Evolutionary conservation across 495 filamentous ascomycete genomes (phyloP), one percentile per base, ranked within the genome.

Genomic region (Tuber magnatum): DNA sequence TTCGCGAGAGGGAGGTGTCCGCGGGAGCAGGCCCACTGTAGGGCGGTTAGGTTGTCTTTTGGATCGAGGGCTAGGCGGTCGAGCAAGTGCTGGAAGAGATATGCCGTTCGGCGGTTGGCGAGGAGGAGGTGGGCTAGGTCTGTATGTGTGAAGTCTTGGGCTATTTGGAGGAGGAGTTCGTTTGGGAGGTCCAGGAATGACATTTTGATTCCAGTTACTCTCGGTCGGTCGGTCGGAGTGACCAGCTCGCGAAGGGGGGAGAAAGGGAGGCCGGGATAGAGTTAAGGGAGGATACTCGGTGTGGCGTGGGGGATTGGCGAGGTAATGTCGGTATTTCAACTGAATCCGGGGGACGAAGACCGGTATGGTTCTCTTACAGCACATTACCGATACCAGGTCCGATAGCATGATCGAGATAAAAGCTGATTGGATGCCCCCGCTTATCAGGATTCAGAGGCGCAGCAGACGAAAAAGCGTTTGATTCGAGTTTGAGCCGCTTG

Each of bases 181-280:
- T 77, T 71, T 10, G 75, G 38, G 38, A 77, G 72, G 32, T 73
- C 74, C 20, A 79, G 43, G 16, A 79, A 40, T 41, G 77, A 79
- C 28, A 48, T 24, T 18, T 35, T 35, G 28, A 35, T 7, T 35
- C 6, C 1, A 14, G 32, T 35, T 35, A 9, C 18, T 18, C 14
- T 35, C 14, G 56, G 28, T 65, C 28, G 12, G 28, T 65, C 46
- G 56, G 28, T 56, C 8, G 51, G 10, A n/a, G 51, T 14, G 8
- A 56, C 24, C 8, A 8, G 56, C 32, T 35, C 3, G 56, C 12
- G 28, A 65, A 10, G 32, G 51, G 14, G 51, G 10, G 24, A 24
- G n/a, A n/a, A 40, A 56, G 24, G 22, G 56, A 32, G 28, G 56
- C 35, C 32, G 28, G 56, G 14, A 65, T 65, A 65, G 56, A 35